Evolutionary conservation across 2,329 filamentous ascomycete species (phyloP), one percentile per base, ranked within the genome.

Genomic region (Xylaria sp.): DNA sequence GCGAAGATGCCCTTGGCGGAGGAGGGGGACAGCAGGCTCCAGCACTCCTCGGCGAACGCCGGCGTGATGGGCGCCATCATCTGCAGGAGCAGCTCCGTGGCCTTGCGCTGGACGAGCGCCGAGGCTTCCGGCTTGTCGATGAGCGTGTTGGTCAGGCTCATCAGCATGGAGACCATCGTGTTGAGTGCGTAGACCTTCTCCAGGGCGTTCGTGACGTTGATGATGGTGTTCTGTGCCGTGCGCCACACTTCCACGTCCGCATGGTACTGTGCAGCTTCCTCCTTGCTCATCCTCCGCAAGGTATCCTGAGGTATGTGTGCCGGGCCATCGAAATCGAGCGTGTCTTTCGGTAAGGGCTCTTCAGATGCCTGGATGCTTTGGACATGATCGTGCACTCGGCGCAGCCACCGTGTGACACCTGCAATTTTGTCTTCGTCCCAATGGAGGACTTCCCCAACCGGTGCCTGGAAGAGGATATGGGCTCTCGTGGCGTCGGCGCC

Each of bases 381-480:
- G 4, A 87, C 79, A 26, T 88, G 73, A 41, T 86, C 83, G 69
- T 86, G 76, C 16, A 95, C 69, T 18, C 89, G 82, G 2, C 79
- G 77, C 16, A 96, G 79, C 92, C 92, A 96, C 48, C 92, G 83
- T 45, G 89, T 88, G 17, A 95, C 83, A 2, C 92, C 92, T 0
- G 86, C 77, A 45, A 96, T 93, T 70, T 92, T 93, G 39, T 81
- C 76, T 66, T 91, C 90, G 49, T 96, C 91, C 91, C 92, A 96
- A 69, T 94, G 90, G 1, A 96, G 80, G 1, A 94, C 83, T 52
- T 96, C 91, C 39, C 80, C 85, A 13, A 95, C 89, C 0, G 92
- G 91, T 1, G 92, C 92, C 64, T 92, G 89, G 76, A 96, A 96
- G 6, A 96, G 80, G 68, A 96, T 90, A 69, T 96, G 92, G 3